Percentiles rank a stretch among this genome's conserved stretches.
Evolutionary conservation across 2,329 filamentous ascomycete species (phyloP).

Genomic region (Chaetomiaceae sp.): DNA sequence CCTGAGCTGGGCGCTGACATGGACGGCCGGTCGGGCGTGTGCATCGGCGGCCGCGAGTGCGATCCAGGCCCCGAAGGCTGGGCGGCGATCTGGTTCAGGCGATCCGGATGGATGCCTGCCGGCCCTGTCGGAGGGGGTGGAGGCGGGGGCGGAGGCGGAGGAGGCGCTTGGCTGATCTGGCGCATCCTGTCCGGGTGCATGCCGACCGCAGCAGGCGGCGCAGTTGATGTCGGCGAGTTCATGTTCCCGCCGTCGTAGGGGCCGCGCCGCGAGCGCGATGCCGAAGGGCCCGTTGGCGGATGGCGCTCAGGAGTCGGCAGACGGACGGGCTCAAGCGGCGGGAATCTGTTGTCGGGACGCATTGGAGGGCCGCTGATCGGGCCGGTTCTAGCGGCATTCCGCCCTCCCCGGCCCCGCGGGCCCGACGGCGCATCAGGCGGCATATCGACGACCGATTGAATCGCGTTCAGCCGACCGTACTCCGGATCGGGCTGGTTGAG

Average conservation of each 20-base stretch:
- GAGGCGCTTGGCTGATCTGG: slow-evolving; percentile 31
- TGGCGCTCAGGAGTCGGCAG: slow-evolving; percentile 46
- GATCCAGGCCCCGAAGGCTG: slow-evolving; percentile 23
- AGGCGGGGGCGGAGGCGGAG: slow-evolving; percentile 18
- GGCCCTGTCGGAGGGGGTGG: slow-evolving; percentile 24
- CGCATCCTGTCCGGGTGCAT: slow-evolving; percentile 42
- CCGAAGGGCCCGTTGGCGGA: slow-evolving; percentile 51
- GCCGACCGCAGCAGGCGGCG: slow-evolving; percentile 21
- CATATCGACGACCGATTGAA: slow-evolving; percentile 42
- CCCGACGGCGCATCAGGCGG: slow-evolving; percentile 56
- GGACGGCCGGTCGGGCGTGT: slow-evolving; percentile 28
- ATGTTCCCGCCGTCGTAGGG: slow-evolving; percentile 35
- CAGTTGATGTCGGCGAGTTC: slow-evolving; percentile 23
- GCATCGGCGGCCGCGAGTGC: slow-evolving; percentile 24
- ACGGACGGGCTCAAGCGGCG: slow-evolving; percentile 38
- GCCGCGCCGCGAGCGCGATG: slow-evolving; percentile 44
- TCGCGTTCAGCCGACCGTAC: slow-evolving; percentile 57
- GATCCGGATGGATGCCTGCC: slow-evolving; percentile 46
- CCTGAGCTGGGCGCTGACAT: slow-evolving; percentile 18
- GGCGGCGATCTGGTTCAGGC: slow-evolving; percentile 44
- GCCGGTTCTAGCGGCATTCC: slow-evolving; percentile 30
- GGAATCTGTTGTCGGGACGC: slow-evolving; percentile 42
- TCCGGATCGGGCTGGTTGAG: slow-evolving; percentile 54
- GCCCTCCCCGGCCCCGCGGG: slow-evolving; percentile 39
- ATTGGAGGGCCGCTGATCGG: slow-evolving; percentile 36